A percentile compares a stretch with the other conserved stretches of the same genome.
Evolutionary conservation across 1,284 basidiomycete species (phyloP).

Genomic region (Cryptococcus sp.): DNA sequence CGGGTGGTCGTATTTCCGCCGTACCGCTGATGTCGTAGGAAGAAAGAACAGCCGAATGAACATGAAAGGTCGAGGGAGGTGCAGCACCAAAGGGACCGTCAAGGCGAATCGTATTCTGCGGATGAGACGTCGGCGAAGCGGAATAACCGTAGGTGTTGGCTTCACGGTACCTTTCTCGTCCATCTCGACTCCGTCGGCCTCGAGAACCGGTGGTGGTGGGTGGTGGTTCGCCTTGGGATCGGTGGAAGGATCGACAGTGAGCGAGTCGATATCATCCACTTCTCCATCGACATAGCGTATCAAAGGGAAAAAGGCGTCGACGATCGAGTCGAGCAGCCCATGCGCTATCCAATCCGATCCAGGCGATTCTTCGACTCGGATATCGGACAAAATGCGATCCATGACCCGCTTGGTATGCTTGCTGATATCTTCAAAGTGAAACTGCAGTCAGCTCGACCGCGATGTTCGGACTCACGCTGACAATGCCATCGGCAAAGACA

Average conservation of each 20-base stretch:
- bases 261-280: slow-evolving; percentile 67
- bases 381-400: slow-evolving; percentile 56
- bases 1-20: slow-evolving; percentile 12
- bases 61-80: slow-evolving; percentile 11
- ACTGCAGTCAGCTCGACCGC: slow-evolving; percentile 51
- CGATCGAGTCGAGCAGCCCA: slow-evolving; percentile 85
- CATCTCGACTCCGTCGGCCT: background rate
- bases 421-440: slow-evolving; percentile 86
- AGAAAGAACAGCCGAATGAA: slow-evolving; percentile 39
- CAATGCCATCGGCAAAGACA: slow-evolving; percentile 84
- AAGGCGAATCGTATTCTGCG: background rate
- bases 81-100: background rate
- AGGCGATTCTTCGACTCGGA: slow-evolving; percentile 51
- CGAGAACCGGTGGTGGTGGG: background rate
- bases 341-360: slow-evolving; percentile 90
- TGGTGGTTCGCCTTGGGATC: slow-evolving; percentile 15
- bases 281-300: slow-evolving; percentile 78
- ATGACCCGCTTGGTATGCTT: slow-evolving; percentile 79
- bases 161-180: slow-evolving; percentile 8
- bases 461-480: slow-evolving; percentile 59
- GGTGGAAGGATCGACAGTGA: slow-evolving; percentile 53
- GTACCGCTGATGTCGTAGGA: slow-evolving; percentile 20
- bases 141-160: too few relatives aligned
- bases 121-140: background rate
- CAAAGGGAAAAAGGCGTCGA: slow-evolving; percentile 89